Evolutionary conservation across 768 basidiomycete genomes (phyloP).

Genomic region (Amanita exitialis): DNA sequence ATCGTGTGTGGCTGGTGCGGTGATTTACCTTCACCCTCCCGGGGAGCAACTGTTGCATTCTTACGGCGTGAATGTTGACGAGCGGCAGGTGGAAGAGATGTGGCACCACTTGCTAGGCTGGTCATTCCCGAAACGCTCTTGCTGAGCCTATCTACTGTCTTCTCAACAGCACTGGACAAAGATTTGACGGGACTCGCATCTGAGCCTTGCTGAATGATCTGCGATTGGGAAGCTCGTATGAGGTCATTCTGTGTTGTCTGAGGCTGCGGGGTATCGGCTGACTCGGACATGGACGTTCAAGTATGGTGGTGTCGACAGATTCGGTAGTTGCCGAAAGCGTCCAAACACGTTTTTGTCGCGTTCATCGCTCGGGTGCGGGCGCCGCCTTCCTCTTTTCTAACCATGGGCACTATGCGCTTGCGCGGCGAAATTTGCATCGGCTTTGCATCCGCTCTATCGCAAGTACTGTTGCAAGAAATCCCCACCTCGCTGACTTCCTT

Average conservation of each 20-base stretch:
- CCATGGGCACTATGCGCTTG: constrained; percentile 28
- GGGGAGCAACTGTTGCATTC: constrained; percentile 33
- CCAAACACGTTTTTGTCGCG: constrained; percentile 6
- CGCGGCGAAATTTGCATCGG: constrained; percentile 73
- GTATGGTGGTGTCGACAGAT: neutral
- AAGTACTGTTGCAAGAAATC: constrained; percentile 18
- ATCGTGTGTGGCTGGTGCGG: neutral
- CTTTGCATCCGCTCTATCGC: constrained; percentile 66
- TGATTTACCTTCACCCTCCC: constrained; percentile 20
- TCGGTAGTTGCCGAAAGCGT: constrained; percentile 4
- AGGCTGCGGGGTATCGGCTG: neutral
- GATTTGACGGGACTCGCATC: constrained; percentile 39
- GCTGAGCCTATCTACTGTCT: too few species aligned
- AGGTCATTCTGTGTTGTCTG: neutral
- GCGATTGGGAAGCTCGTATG: constrained; percentile 16
- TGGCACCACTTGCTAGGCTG: constrained; percentile 11
- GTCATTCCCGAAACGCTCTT: constrained; percentile 40
- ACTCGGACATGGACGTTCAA: neutral
- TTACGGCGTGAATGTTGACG: constrained; percentile 40
- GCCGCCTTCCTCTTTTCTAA: constrained; percentile 10
- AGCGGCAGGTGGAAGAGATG: constrained; percentile 22
- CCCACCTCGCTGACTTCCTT: constrained; percentile 10
- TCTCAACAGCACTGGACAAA: constrained; percentile 33
- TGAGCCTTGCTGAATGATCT: constrained; percentile 11
- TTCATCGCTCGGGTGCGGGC: constrained; percentile 11